Percentiles rank a stretch among this genome's conserved stretches.
These are phyloP conservation scores for Clarireedia paspali DNA, from an alignment of 2,329 filamentous ascomycete genomes.

Conservation along the genomic window DNA sequence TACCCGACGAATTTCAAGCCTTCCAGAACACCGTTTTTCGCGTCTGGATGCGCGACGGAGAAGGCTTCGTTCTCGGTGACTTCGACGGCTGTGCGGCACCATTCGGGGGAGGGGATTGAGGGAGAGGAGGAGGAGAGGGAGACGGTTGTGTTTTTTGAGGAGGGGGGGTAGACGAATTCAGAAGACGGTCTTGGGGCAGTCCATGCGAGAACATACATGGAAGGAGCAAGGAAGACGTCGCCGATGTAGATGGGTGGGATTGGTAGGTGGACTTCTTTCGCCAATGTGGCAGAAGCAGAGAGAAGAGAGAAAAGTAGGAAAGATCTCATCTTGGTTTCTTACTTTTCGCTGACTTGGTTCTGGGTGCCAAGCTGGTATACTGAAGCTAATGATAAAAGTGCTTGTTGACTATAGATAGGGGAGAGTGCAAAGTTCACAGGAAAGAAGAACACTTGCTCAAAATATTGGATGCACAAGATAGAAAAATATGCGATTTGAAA, in stretches of 20 bases:
- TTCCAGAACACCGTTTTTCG: conserved; percentile 12
- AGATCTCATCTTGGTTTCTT: too few relatives aligned
- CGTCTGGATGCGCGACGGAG: conserved; percentile 1
- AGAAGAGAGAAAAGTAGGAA: conserved; percentile 1
- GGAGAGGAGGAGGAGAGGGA: not conserved
- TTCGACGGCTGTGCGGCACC: conserved; percentile 21
- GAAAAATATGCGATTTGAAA: too few relatives aligned
- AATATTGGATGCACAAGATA: too few relatives aligned
- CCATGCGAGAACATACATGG: conserved; percentile 25
- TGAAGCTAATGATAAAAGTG: too few relatives aligned
- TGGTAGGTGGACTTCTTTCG: conserved; percentile 8
- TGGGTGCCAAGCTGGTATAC: too few relatives aligned
- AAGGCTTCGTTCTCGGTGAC: conserved; percentile 15
- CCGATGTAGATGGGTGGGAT: conserved; percentile 24
- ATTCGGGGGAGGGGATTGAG: conserved; percentile 13
- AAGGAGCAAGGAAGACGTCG: conserved; percentile 24
- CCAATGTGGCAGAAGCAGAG: conserved; percentile 3
- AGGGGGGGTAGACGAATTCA: not conserved
- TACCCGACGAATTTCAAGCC: conserved; percentile 21
- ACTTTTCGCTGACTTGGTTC: too few relatives aligned
- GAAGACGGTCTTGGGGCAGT: conserved; percentile 6
- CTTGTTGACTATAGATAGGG: too few relatives aligned
- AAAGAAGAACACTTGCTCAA: too few relatives aligned
- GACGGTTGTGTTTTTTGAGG: not conserved
- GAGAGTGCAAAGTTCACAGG: too few relatives aligned